Evolutionary conservation across 2,329 filamentous ascomycete species (phyloP).

Genomic region (Scytalidium sp.): DNA sequence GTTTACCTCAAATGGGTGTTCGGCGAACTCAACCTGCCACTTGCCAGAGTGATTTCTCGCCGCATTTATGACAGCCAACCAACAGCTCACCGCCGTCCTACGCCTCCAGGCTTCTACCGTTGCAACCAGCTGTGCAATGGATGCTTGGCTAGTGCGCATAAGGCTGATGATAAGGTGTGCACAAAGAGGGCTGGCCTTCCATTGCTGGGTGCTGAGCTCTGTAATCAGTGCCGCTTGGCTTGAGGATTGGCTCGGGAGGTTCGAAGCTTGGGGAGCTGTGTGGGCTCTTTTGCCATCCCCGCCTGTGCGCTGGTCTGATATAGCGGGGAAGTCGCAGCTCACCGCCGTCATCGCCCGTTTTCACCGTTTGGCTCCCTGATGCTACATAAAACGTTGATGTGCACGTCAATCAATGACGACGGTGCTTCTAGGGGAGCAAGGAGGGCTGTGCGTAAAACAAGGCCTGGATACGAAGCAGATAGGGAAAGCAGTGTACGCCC

Average conservation of each 20-base stretch:
- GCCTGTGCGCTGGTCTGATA: neutral
- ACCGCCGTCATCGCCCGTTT: neutral
- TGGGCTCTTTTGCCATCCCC: too few relatives aligned
- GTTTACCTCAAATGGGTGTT: neutral
- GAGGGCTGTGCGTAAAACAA: too few relatives aligned
- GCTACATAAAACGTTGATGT: too few relatives aligned
- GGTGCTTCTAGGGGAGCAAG: too few relatives aligned
- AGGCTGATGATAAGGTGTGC: neutral
- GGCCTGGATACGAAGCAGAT: too few relatives aligned
- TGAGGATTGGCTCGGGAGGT: too few relatives aligned
- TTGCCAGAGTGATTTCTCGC: too few relatives aligned
- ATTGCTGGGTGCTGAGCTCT: neutral
- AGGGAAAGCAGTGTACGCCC: too few relatives aligned
- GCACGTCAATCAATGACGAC: too few relatives aligned
- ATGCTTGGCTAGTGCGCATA: neutral
- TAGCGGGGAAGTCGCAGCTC: constrained; percentile 12
- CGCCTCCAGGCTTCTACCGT: neutral
- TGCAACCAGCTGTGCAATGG: neutral
- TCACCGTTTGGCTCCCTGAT: too few relatives aligned
- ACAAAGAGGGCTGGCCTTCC: neutral
- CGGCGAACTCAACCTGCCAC: neutral
- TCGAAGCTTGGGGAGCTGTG: too few relatives aligned
- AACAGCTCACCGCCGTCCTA: neutral
- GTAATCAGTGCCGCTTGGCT: too few relatives aligned
- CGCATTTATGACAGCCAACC: neutral